Conservation (phyloP, 768 basidiomycete genomes). For the Amanita rubescens region DNA sequence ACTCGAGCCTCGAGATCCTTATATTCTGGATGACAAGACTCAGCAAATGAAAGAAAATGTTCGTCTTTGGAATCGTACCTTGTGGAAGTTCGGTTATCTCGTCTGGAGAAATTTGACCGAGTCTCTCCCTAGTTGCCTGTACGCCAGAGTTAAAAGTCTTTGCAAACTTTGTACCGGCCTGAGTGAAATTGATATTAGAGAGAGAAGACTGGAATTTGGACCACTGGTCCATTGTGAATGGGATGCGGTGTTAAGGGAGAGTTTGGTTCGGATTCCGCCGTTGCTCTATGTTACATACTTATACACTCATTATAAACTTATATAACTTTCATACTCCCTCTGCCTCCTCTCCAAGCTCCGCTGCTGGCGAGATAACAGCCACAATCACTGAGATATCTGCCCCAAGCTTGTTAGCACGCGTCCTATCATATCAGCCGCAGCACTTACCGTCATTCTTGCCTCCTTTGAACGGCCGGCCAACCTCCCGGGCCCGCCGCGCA, state of each 20-base stretch:
- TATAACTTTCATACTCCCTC: neutral
- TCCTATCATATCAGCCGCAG: neutral
- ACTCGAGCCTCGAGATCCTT: slow-evolving; percentile 93
- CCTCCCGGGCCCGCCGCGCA: slow-evolving; percentile 68
- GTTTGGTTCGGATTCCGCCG: neutral
- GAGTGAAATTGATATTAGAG: slow-evolving; percentile 58
- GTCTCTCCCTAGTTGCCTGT: slow-evolving; percentile 79
- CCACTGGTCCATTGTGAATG: slow-evolving; percentile 60
- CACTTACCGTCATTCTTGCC: slow-evolving; percentile 78
- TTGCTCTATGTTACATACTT: neutral
- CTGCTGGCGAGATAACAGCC: slow-evolving; percentile 26
- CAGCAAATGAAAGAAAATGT: neutral
- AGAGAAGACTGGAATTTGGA: slow-evolving; percentile 58
- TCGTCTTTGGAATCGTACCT: slow-evolving; percentile 27
- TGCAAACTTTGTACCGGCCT: slow-evolving; percentile 66
- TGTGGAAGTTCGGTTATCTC: slow-evolving; percentile 94
- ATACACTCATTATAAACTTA: neutral
- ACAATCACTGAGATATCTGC: slow-evolving; percentile 35
- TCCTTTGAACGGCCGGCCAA: slow-evolving; percentile 64
- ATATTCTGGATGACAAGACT: slow-evolving; percentile 59
- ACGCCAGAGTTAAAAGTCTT: slow-evolving; percentile 79
- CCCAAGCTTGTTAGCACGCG: neutral
- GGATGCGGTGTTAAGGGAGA: neutral
- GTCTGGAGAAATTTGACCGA: slow-evolving; percentile 83
- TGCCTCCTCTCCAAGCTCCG: slow-evolving; percentile 1